Conservation (phyloP, 2,329 filamentous ascomycete genomes). For the Penicillium freii region DNA sequence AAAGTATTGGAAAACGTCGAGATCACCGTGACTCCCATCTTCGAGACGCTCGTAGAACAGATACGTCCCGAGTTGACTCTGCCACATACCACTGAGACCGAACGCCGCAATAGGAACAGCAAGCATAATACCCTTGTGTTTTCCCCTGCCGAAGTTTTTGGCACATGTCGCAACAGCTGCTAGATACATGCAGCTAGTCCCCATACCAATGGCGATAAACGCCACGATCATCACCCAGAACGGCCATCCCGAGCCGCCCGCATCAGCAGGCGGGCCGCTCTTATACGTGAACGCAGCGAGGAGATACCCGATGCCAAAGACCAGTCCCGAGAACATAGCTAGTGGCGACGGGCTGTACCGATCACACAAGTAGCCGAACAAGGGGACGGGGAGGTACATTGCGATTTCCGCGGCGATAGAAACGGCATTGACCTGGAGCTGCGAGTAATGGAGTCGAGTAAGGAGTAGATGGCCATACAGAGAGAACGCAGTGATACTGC, state of each 20-base stretch:
- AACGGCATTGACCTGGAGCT: slow-evolving; percentile 87
- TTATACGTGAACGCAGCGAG: slow-evolving; percentile 77
- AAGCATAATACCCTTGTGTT: slow-evolving; percentile 82
- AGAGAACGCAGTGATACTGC: slow-evolving; percentile 89
- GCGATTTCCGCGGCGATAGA: slow-evolving; percentile 83
- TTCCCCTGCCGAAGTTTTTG: slow-evolving; percentile 93
- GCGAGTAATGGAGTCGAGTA: slow-evolving; percentile 78
- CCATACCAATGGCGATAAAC: slow-evolving; percentile 79
- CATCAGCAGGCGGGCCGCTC: slow-evolving; percentile 54
- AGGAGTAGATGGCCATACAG: slow-evolving; percentile 92
- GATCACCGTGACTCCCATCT: slow-evolving; percentile 57
- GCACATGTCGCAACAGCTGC: slow-evolving; percentile 90
- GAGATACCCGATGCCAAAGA: slow-evolving; percentile 80
- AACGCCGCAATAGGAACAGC: slow-evolving; percentile 90
- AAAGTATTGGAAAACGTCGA: slow-evolving; percentile 82
- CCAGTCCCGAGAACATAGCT: slow-evolving; percentile 65
- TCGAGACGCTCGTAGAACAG: slow-evolving; percentile 71
- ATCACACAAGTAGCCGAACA: slow-evolving; percentile 90
- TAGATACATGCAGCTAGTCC: slow-evolving; percentile 85
- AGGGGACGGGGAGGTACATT: slow-evolving; percentile 86
- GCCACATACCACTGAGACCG: slow-evolving; percentile 92
- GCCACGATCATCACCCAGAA: slow-evolving; percentile 81
- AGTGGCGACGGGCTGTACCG: slow-evolving; percentile 77
- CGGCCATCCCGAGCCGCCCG: slow-evolving; percentile 61
- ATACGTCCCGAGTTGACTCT: slow-evolving; percentile 80